Evolutionary conservation across 805 yeast species (phyloP).

Genomic region (Kodamaea sagamina): DNA sequence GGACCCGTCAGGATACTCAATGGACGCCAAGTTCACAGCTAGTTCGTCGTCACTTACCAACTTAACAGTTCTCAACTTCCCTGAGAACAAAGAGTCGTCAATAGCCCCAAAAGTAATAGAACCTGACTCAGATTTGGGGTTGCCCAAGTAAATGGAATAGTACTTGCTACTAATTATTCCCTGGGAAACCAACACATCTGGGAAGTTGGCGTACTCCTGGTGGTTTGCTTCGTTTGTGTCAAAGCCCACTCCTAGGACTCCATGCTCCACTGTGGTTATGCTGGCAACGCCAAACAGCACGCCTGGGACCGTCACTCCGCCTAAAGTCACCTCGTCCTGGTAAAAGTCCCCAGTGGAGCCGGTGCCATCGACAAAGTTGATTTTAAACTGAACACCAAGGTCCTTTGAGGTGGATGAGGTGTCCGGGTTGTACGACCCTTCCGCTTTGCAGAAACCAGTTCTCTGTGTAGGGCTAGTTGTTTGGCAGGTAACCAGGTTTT

Average conservation of each 20-base stretch:
- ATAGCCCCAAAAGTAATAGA: slow-evolving; percentile 20
- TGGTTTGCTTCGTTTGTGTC: slow-evolving; percentile 9
- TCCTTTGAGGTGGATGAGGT: slow-evolving; percentile 12
- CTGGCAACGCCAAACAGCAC: slow-evolving; percentile 7
- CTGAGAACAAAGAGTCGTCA: slow-evolving; percentile 17
- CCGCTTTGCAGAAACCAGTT: slow-evolving; percentile 2
- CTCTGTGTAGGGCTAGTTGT: not conserved
- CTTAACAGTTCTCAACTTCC: not conserved
- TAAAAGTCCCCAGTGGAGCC: slow-evolving; percentile 5
- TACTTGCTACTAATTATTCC: slow-evolving; percentile 12
- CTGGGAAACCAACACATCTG: slow-evolving; percentile 7
- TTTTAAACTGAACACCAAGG: slow-evolving; percentile 2
- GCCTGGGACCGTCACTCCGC: not conserved
- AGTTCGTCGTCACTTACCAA: not conserved
- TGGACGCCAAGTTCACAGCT: slow-evolving; percentile 4
- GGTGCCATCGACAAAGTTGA: slow-evolving; percentile 6
- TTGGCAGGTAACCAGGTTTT: not conserved
- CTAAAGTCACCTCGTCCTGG: slow-evolving; percentile 5
- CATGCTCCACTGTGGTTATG: slow-evolving; percentile 3
- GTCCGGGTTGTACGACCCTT: slow-evolving; percentile 12
- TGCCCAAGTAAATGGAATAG: slow-evolving; percentile 17
- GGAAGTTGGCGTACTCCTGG: slow-evolving; percentile 7
- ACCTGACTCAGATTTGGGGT: slow-evolving; percentile 11
- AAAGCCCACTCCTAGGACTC: slow-evolving; percentile 10
- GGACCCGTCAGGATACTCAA: not conserved